A percentile compares a stretch with the other conserved stretches of the same genome.
These are phyloP conservation scores for Penium margaritaceum DNA, from an alignment of 139 green algal species.

Conservation along the genomic window DNA sequence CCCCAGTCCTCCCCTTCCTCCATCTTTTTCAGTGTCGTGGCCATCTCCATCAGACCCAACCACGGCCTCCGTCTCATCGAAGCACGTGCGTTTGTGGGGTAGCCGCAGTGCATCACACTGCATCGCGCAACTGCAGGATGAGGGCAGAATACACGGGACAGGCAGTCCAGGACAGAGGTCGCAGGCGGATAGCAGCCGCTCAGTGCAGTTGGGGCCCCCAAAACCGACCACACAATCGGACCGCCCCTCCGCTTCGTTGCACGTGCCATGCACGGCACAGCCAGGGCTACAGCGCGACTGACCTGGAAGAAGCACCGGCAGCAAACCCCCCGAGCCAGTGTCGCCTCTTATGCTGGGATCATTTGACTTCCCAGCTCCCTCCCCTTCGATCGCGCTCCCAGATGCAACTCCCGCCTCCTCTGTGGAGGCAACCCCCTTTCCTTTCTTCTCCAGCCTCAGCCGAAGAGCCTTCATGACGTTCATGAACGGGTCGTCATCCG, in stretches of 20 bases:
- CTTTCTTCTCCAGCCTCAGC: neutral
- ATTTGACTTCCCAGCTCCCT: no score
- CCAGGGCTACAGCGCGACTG: neutral
- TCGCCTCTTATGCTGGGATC: no score
- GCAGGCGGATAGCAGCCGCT: neutral
- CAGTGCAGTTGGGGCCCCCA: neutral
- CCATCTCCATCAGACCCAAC: no score
- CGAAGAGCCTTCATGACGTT: neutral
- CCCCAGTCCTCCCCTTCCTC: no score
- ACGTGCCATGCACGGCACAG: slow-evolving; percentile 5
- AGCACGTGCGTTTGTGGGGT: no score
- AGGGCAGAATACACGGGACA: neutral
- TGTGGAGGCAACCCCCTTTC: no score
- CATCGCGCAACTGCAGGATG: neutral
- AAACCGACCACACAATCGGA: slow-evolving; percentile 1
- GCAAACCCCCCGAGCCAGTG: no score
- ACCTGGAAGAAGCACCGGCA: no score
- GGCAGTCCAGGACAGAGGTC: neutral
- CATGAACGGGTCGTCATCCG: neutral
- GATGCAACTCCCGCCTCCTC: no score
- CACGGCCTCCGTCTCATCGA: no score
- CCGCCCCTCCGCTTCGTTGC: slow-evolving; percentile 11
- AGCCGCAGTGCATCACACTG: neutral
- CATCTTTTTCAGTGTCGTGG: no score
- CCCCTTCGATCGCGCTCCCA: no score